Evolutionary conservation across 495 filamentous ascomycete genomes (phyloP), one percentile per base, ranked within the genome.

Genomic region (Chaetomidium leptoderma): DNA sequence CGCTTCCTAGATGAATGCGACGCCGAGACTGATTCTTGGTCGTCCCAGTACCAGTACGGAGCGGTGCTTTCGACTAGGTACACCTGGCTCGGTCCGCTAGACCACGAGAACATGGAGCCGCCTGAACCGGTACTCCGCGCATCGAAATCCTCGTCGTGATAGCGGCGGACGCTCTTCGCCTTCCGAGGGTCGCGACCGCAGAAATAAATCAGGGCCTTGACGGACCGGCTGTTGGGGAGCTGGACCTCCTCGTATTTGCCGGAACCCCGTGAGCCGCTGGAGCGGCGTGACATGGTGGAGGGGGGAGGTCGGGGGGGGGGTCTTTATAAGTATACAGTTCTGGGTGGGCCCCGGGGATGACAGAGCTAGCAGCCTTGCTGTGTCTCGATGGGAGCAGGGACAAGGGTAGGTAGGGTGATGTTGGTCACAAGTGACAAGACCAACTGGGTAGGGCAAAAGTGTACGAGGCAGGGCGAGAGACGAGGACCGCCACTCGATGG

Each of bases 151-250:
- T 58, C 55, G 30, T 63, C 55, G 46, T 55, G 37, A 40, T 66
- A 65, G 29, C 64, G 60, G 16, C 64, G 58, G 27, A 69, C 37
- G 39, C 32, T 55, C 46, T 63, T 68, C 19, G 64, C 63, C n/a
- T 66, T 59, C 8, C 55, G 53, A 1, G 69, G 69, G 10, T 62
- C 19, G 14, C 63, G 60, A 6, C 69, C 64, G 36, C 54, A 57
- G 49, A 64, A 60, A 24, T 60, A 71, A 30, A 68, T 45, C 23
- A 69, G 35, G 1, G 57, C 40, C 26, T 62, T 62, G 50, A 68
- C 57, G 35, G 66, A 54, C 11, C n/a, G 3, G 2, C 51, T 66
- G 51, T 68, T 47, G 13, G 65, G 65, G 5, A 69, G 39, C 3
- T 17, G 47, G 16, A 54, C 24, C 17, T 65, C 58, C 35, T 42